A percentile compares a stretch with the other conserved stretches of the same genome.
Conservation (phyloP, 2,329 filamentous ascomycete genomes). For the Achaetomium macrosporum region DNA sequence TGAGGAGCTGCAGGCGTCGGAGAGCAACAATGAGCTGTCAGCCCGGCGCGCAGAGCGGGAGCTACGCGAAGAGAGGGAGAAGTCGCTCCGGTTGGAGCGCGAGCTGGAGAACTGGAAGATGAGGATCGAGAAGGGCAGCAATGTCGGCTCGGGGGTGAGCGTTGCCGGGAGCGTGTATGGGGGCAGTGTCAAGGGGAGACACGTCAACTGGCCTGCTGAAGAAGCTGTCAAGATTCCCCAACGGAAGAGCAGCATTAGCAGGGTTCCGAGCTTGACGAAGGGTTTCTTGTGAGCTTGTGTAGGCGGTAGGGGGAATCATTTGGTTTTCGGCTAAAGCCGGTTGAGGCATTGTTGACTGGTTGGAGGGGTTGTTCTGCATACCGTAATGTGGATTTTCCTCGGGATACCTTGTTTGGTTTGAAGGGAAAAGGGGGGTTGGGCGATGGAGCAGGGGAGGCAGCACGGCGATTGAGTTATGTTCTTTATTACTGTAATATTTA, state of each 20-base stretch:
- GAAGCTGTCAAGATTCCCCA: slow-evolving; percentile 52
- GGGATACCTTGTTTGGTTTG: too few species aligned
- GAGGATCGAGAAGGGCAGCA: slow-evolving; percentile 54
- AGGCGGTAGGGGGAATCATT: too few species aligned
- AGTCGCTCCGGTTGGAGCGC: slow-evolving; percentile 71
- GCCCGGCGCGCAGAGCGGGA: slow-evolving; percentile 85
- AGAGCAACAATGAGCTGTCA: slow-evolving; percentile 73
- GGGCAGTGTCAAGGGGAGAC: slow-evolving; percentile 37
- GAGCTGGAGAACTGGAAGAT: slow-evolving; percentile 82
- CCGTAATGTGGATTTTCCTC: too few species aligned
- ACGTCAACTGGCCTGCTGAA: slow-evolving; percentile 36
- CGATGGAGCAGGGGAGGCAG: too few species aligned
- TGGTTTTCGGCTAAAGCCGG: too few species aligned
- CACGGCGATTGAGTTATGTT: too few species aligned
- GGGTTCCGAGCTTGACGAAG: slow-evolving; percentile 65
- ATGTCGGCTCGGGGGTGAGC: slow-evolving; percentile 18
- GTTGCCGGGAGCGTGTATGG: slow-evolving; percentile 23
- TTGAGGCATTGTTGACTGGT: too few species aligned
- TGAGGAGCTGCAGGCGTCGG: slow-evolving; percentile 85
- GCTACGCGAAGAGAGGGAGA: slow-evolving; percentile 82
- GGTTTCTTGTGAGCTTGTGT: slow-evolving; percentile 56
- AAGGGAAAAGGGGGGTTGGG: too few species aligned
- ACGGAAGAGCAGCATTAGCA: slow-evolving; percentile 60
- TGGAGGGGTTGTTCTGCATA: too few species aligned
- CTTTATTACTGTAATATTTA: too few species aligned